Conservation (phyloP, 441 rosid species). For the Erodium trifolium region DNA sequence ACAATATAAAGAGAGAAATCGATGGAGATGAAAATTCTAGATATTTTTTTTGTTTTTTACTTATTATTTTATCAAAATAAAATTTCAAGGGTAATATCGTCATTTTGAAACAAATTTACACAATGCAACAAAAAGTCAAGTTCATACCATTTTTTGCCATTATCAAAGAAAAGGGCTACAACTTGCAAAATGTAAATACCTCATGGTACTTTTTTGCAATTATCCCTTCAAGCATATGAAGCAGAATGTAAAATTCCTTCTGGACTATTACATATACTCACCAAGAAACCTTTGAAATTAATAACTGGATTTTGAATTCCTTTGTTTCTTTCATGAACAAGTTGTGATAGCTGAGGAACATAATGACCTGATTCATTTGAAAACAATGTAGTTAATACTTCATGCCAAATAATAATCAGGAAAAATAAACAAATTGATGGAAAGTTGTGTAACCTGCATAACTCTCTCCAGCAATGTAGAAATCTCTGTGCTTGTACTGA, state of each 20-base stretch:
- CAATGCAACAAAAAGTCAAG: too few relatives aligned
- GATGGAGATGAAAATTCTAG: too few relatives aligned
- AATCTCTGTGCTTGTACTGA: conserved; percentile 81
- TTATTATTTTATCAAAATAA: too few relatives aligned
- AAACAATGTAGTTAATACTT: not conserved
- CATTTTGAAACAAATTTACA: too few relatives aligned
- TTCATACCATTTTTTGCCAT: too few relatives aligned
- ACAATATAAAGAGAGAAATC: too few relatives aligned
- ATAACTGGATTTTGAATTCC: conserved; percentile 54
- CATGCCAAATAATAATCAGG: not conserved
- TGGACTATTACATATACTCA: conserved; percentile 25
- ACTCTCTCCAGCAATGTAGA: conserved; percentile 93
- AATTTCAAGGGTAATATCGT: too few relatives aligned
- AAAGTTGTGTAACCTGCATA: conserved; percentile 56
- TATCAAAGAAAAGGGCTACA: too few relatives aligned
- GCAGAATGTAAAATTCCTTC: not conserved
- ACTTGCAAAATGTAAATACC: too few relatives aligned
- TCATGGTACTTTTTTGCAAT: too few relatives aligned
- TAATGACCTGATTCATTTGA: conserved; percentile 59
- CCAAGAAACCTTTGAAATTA: conserved; percentile 91
- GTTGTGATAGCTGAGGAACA: conserved; percentile 89
- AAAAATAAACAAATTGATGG: not conserved
- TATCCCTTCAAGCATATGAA: not conserved
- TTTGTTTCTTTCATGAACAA: conserved; percentile 56
- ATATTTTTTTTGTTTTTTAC: too few relatives aligned